Conservation (phyloP, 768 basidiomycete species). For the Boletus subcaerulescens region DNA sequence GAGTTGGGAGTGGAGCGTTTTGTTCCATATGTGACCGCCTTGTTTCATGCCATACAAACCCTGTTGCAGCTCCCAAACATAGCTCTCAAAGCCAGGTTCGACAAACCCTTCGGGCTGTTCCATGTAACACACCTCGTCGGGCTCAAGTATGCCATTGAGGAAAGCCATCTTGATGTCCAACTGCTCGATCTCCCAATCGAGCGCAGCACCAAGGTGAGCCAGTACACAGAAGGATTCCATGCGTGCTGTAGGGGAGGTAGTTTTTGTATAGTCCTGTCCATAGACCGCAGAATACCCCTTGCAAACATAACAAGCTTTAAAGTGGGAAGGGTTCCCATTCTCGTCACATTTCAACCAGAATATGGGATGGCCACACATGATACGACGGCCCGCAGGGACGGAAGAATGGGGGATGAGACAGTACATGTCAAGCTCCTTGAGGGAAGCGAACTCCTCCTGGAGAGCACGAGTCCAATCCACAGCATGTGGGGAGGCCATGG, state of each 20-base stretch:
- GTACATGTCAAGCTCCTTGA: not conserved
- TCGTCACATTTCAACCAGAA: not conserved
- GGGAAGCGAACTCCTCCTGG: too few species aligned
- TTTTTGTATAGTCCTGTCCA: too few species aligned
- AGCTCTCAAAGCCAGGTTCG: not conserved
- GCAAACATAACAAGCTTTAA: not conserved
- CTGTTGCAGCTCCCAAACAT: not conserved
- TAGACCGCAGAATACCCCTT: too few species aligned
- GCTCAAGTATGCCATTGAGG: not conserved
- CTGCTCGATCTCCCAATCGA: not conserved
- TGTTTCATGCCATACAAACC: constrained; percentile 31
- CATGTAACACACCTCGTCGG: not conserved
- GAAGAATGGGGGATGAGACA: not conserved
- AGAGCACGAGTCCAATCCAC: too few species aligned
- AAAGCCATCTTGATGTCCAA: not conserved
- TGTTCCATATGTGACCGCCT: constrained; percentile 33
- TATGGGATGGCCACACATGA: not conserved
- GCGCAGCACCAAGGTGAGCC: too few species aligned
- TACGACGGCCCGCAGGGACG: not conserved
- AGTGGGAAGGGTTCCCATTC: not conserved
- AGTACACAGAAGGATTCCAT: too few species aligned
- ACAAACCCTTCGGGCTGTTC: not conserved
- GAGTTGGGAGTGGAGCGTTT: constrained; percentile 30
- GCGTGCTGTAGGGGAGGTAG: too few species aligned
- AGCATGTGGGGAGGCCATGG: too few species aligned